phyloP scores from a whole-genome alignment of 371 early-diverging fungal genomes.

The Apophysomyces elegans region DNA sequence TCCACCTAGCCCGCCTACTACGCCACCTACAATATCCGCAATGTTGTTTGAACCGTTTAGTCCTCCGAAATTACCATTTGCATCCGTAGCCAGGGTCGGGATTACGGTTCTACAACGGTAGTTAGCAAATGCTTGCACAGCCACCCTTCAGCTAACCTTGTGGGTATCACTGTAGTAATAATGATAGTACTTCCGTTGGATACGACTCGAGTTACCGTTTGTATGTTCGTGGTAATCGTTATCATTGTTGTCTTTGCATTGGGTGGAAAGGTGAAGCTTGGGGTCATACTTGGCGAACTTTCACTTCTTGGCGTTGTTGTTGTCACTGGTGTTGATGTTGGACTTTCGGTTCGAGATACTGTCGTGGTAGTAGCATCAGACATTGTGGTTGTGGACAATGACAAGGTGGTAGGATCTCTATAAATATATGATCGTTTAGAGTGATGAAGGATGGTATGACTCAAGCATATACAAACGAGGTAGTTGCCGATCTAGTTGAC shows the following conservation, averaged over 20 bases:
- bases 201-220: slow-evolving; percentile 27
- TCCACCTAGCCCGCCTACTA: slow-evolving; percentile 37
- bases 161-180: slow-evolving; percentile 36
- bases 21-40: slow-evolving; percentile 32
- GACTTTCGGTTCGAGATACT: background rate
- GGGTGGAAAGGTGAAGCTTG: slow-evolving; percentile 4
- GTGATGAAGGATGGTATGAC: background rate
- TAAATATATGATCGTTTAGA: background rate
- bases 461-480: background rate
- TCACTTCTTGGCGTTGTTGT: slow-evolving; percentile 6
- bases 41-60: slow-evolving; percentile 1
- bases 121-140: background rate
- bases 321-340: slow-evolving; percentile 6
- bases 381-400: background rate
- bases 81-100: slow-evolving; percentile 29
- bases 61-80: background rate
- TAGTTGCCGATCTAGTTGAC: slow-evolving; percentile 1
- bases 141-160: slow-evolving; percentile 28
- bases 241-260: slow-evolving; percentile 1
- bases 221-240: slow-evolving; percentile 25
- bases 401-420: background rate
- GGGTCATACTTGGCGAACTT: background rate
- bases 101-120: slow-evolving; percentile 30
- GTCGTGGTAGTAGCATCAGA: slow-evolving; percentile 5
- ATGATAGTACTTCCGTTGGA: slow-evolving; percentile 32